Base-by-base conservation (phyloP, 768 basidiomycete species). In the Mrakia blollopis region DNA sequence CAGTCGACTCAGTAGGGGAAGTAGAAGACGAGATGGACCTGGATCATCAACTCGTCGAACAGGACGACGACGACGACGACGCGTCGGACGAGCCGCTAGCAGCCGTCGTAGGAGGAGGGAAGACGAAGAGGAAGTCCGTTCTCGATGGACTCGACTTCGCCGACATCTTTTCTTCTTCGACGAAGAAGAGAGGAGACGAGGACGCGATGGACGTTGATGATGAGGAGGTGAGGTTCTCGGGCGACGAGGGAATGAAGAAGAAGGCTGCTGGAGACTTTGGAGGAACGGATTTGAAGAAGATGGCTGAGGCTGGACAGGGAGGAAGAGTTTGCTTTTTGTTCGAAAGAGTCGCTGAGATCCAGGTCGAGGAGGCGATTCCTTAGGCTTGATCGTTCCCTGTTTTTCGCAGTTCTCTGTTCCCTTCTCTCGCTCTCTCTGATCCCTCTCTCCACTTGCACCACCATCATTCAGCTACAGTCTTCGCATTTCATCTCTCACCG, bases 241-340 rank as follows among this genome's bases (percentile, higher is more conserved):
- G 3, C 50, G 50, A 57, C 30, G 25, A 25, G 25, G 50, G 50
- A 57, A 47, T 30, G 21, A 54, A 32, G 30, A 41, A 60, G 50
- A 23, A 28, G 25, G 57, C 13, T 67, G 41, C 35, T 16, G 67
- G 6, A 10, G 63, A 52, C 21, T 35, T 28, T 18, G 39, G 67
- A 39, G 54, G 37, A 21, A 52, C 73, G n/a, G 73, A 78, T 54
- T 32, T 54, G 30, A 41, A 30, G 35, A 41, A 52, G 61, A 57
- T 78, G 72, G 77, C 72, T 0, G 23, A n/a, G 35, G 37, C 41
- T 3, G 77, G 72, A 0, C 37, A 60, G 25, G 77, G 72, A 41
- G 77, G 77, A 9, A 44, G 65, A 23, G 60, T 78, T 52, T 52
- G 35, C 30, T 78, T 78, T 41, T 67, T 78, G 41, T 78, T 78